Evolutionary conservation across 441 rosid genomes (phyloP), one percentile per base, ranked within the genome.

Genomic region (Croton setiger): DNA sequence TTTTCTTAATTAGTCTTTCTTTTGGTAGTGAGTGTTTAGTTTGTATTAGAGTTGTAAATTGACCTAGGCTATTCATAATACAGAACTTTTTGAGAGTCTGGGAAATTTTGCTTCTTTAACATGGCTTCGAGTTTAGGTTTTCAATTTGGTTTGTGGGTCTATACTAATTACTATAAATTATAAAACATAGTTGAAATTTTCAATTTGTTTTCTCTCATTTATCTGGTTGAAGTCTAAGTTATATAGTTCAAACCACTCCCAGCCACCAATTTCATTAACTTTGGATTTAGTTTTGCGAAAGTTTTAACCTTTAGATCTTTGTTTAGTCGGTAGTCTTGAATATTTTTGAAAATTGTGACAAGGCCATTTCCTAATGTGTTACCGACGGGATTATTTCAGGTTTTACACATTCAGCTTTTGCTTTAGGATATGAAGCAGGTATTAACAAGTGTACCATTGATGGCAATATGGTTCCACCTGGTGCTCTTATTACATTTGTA

Each of bases 391-490:
- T 37, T 60, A 55, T 33, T 79, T 82, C 83, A 96, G 99, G 98
- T 66, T 91, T 96, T 75, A 84, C 85, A 41, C 99, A 96, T 75
- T 73, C 99, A 1, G 97, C 98, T 67, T 96, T 89, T 84, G 85
- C 90, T 56, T 80, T 96, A 70, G 99, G 99, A 69, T 91, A 96
- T 75, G 99, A 96, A 78, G 99, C 98, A 37, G 92, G 90, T 70
- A 91, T 96, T 39, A 88, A 88, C 75, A 92, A 92, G 75, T 83
- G 92, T 67, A 88, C 84, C 23, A 89, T 96, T 72, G 96, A 96
- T 64, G 99, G 99, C 54, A 91, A 89, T 81, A 79, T 88, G 98
- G 88, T 92, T 81, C 99, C 99, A 13, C 97, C 97, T 57, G 92
- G 91, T 71, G 96, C 97, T 66, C 96, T 96, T 72, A 85, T 96